These are phyloP conservation scores for Ceratocystis diversiconidia DNA, from an alignment of 2,329 filamentous ascomycete genomes.

Conservation along the genomic window DNA sequence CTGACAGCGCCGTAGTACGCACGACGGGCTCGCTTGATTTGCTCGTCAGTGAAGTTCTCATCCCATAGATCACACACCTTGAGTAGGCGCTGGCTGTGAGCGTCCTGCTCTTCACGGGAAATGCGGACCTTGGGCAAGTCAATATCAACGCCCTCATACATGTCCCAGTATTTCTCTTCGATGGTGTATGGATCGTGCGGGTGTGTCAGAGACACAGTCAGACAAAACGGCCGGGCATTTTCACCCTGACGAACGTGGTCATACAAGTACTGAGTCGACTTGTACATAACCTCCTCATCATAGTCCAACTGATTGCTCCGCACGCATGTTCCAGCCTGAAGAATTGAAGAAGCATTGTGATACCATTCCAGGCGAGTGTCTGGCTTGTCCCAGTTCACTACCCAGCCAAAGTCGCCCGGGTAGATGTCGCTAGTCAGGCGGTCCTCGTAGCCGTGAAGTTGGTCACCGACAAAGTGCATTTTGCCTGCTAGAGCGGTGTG, in stretches of 20 bases:
- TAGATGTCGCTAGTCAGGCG: conserved; percentile 92
- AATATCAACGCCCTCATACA: conserved; percentile 81
- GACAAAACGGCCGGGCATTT: conserved; percentile 60
- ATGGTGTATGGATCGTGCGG: conserved; percentile 94
- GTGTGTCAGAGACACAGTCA: conserved; percentile 86
- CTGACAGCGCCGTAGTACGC: conserved; percentile 89
- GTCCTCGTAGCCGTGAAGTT: conserved; percentile 86
- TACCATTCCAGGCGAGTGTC: conserved; percentile 83
- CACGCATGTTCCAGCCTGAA: conserved; percentile 77
- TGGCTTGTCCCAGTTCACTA: conserved; percentile 88
- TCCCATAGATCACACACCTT: conserved; percentile 80
- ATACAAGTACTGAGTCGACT: conserved; percentile 76
- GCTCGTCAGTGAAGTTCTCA: conserved; percentile 68
- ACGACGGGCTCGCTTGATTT: conserved; percentile 69
- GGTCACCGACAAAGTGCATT: conserved; percentile 95
- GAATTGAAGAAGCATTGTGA: conserved; percentile 86
- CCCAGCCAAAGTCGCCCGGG: conserved; percentile 86
- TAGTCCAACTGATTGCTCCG: conserved; percentile 92
- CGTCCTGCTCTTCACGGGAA: conserved; percentile 66
- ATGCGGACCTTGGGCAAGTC: conserved; percentile 65
- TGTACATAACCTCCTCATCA: conserved; percentile 92
- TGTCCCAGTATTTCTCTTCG: conserved; percentile 82
- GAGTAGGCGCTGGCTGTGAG: conserved; percentile 74
- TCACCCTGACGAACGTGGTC: conserved; percentile 74
- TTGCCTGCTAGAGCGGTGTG: conserved; percentile 85